Conservation (phyloP, 2,329 filamentous ascomycete genomes). For the Trichothecium roseum region DNA sequence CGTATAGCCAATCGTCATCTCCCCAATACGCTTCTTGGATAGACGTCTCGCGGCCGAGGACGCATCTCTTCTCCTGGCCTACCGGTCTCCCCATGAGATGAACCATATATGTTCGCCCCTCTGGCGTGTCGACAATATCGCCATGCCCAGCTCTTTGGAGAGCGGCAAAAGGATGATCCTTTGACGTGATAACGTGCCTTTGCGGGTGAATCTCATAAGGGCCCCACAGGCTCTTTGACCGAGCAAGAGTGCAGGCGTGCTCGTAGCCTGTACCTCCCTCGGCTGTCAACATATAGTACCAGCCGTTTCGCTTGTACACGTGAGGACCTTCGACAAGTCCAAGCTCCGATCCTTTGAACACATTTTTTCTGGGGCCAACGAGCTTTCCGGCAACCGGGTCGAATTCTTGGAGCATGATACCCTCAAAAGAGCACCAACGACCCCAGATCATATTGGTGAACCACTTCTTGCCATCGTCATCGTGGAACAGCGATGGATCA, state of each 20-base stretch:
- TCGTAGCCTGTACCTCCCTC: conserved; percentile 51
- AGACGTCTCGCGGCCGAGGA: conserved; percentile 43
- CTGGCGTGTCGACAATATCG: conserved; percentile 41
- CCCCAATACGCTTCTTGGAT: conserved; percentile 51
- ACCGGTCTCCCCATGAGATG: conserved; percentile 41
- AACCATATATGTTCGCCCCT: conserved; percentile 42
- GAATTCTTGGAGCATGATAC: conserved; percentile 49
- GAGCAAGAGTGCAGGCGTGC: conserved; percentile 50
- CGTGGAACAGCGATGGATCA: conserved; percentile 50
- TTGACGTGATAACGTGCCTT: conserved; percentile 45
- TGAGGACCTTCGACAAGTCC: conserved; percentile 47
- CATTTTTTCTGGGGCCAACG: conserved; percentile 43
- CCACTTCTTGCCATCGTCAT: conserved; percentile 44
- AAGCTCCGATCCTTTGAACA: conserved; percentile 45
- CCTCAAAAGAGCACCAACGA: conserved; percentile 41
- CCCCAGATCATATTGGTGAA: conserved; percentile 48
- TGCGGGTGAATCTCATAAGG: conserved; percentile 51
- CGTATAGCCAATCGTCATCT: conserved; percentile 51
- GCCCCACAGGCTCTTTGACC: conserved; percentile 41
- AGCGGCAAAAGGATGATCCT: conserved; percentile 35
- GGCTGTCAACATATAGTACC: conserved; percentile 50
- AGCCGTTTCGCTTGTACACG: conserved; percentile 45
- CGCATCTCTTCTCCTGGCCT: conserved; percentile 39
- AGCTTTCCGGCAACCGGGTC: conserved; percentile 36
- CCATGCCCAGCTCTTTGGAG: conserved; percentile 44